Conservation (phyloP, 202 grass and related monocot genomes). For the Tripidium arundinaceum region DNA sequence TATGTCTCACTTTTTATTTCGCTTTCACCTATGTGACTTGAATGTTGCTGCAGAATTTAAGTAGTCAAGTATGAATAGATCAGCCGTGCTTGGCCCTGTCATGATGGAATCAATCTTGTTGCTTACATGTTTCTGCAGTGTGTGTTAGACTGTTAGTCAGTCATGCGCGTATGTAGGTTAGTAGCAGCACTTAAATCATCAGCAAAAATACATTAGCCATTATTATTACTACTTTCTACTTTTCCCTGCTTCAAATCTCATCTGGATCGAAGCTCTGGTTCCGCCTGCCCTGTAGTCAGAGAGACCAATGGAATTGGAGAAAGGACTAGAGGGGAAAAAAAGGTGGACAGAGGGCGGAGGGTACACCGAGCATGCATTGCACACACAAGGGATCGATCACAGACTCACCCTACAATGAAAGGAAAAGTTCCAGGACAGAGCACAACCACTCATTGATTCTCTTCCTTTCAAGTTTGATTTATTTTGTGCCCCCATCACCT, state of each 20-base stretch:
- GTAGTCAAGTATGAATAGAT: background rate
- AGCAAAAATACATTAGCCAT: slow-evolving; percentile 15
- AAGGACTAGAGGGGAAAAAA: background rate
- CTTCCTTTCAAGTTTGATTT: background rate
- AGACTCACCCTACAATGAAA: slow-evolving; percentile 38
- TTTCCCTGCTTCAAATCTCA: background rate
- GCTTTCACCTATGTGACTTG: too few species aligned
- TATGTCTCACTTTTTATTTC: background rate
- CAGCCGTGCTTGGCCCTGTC: too few species aligned
- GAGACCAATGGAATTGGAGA: slow-evolving; percentile 23
- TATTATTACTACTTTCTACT: background rate
- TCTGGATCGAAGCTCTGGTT: slow-evolving; percentile 21
- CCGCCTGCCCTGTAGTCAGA: slow-evolving; percentile 12
- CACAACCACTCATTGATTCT: slow-evolving; percentile 26
- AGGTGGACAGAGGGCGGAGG: background rate
- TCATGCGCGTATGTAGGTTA: background rate
- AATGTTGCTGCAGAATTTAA: too few species aligned
- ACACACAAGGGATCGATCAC: slow-evolving; percentile 12
- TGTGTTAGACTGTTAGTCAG: background rate
- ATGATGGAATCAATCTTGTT: too few species aligned
- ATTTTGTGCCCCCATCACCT: background rate
- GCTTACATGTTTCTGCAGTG: background rate
- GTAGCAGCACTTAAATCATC: slow-evolving; percentile 8
- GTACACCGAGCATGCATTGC: slow-evolving; percentile 16
- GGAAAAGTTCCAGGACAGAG: slow-evolving; percentile 19